Evolutionary conservation across 2,329 filamentous ascomycete genomes (phyloP).

Genomic region (Colletotrichum brevisporum): DNA sequence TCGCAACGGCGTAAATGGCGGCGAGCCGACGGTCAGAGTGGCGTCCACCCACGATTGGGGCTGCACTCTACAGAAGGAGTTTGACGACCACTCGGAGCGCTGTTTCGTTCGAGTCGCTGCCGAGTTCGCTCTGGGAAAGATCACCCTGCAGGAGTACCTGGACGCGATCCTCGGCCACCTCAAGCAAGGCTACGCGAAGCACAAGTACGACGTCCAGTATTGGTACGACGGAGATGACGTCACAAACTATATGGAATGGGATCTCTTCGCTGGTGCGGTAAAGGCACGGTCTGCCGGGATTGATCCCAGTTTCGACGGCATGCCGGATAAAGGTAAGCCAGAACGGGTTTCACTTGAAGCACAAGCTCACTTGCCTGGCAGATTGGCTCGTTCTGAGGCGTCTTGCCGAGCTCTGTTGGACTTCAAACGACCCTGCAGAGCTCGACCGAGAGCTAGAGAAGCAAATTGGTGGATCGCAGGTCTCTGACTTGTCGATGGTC

Average conservation of each 20-base stretch:
- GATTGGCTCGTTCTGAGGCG: not conserved
- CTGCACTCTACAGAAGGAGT: not conserved
- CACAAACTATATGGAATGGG: not conserved
- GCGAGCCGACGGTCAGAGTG: too few species aligned
- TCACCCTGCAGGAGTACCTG: not conserved
- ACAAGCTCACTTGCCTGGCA: not conserved
- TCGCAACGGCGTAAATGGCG: too few species aligned
- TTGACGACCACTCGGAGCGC: not conserved
- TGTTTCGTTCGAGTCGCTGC: not conserved
- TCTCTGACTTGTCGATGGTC: not conserved
- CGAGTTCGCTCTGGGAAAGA: not conserved
- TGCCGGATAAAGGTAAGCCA: not conserved
- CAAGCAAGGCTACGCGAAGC: not conserved
- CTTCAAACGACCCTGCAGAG: not conserved
- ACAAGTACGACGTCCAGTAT: not conserved
- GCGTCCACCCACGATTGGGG: too few species aligned
- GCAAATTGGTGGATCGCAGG: not conserved
- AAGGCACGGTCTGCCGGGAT: not conserved
- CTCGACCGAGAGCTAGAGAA: not conserved
- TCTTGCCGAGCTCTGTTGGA: not conserved
- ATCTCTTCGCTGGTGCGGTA: not conserved
- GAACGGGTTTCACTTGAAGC: not conserved
- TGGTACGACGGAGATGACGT: not conserved
- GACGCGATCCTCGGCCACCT: not conserved
- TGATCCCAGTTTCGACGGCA: not conserved